Conservation (phyloP, 1,284 basidiomycete species). For the Cryptococcus sp. region DNA sequence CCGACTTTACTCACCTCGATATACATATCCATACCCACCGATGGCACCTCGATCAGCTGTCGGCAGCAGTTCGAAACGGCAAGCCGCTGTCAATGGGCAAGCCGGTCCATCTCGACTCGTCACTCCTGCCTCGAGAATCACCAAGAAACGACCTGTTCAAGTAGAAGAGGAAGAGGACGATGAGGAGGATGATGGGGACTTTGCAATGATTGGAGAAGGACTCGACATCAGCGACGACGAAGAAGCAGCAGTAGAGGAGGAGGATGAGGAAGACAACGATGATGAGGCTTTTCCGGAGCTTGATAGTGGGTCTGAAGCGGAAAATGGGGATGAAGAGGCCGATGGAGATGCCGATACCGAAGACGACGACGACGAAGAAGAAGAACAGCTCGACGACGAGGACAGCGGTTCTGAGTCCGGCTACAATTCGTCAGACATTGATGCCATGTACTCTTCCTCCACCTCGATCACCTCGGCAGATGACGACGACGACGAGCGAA, state of each 20-base stretch:
- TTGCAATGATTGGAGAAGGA: slow-evolving; percentile 36
- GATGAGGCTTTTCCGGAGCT: slow-evolving; percentile 26
- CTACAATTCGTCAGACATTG: slow-evolving; percentile 48
- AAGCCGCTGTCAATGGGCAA: slow-evolving; percentile 6
- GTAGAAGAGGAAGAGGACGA: slow-evolving; percentile 17
- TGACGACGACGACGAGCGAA: slow-evolving; percentile 15
- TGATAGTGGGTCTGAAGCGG: slow-evolving; percentile 35
- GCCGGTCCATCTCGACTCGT: slow-evolving; percentile 20
- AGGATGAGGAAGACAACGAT: slow-evolving; percentile 38
- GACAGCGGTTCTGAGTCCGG: slow-evolving; percentile 43
- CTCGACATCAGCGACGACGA: slow-evolving; percentile 30
- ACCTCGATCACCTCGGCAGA: slow-evolving; percentile 16
- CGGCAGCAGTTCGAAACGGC: slow-evolving; percentile 18
- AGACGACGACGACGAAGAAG: slow-evolving; percentile 49
- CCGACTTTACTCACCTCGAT: background rate
- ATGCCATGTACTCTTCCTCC: slow-evolving; percentile 33
- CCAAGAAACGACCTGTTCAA: slow-evolving; percentile 18
- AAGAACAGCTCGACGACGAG: slow-evolving; percentile 41
- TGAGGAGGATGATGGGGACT: slow-evolving; percentile 26
- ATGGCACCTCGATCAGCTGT: slow-evolving; percentile 13
- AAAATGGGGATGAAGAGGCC: slow-evolving; percentile 27
- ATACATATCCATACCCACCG: too few species aligned
- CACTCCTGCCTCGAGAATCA: background rate
- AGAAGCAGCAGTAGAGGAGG: slow-evolving; percentile 27
- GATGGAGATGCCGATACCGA: slow-evolving; percentile 35